phyloP scores from a whole-genome alignment of 257 asterid species.

The Lithospermum erythrorhizon region DNA sequence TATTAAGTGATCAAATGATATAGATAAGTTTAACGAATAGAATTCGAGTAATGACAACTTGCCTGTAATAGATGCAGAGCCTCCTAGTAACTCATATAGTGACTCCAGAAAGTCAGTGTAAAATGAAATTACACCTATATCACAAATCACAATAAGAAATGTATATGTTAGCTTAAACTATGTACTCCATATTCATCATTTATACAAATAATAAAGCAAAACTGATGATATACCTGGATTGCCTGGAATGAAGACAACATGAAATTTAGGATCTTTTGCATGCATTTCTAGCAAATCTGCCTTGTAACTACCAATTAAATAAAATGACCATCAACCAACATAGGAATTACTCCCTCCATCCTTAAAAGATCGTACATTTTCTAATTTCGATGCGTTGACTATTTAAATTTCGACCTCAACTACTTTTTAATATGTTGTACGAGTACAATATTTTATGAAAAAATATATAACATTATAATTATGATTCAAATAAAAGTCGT shows the following conservation, averaged over 20 bases:
- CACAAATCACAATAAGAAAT: too few relatives aligned
- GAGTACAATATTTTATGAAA: too few relatives aligned
- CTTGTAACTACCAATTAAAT: slow-evolving; percentile 35
- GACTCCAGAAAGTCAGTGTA: slow-evolving; percentile 68
- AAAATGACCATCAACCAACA: background rate
- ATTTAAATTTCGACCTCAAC: too few relatives aligned
- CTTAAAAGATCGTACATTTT: too few relatives aligned
- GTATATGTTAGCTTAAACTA: too few relatives aligned
- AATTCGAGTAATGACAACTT: slow-evolving; percentile 12
- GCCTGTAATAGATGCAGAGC: slow-evolving; percentile 74
- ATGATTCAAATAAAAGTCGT: too few relatives aligned
- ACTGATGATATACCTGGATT: slow-evolving; percentile 56
- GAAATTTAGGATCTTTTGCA: slow-evolving; percentile 46
- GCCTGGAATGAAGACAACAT: slow-evolving; percentile 76
- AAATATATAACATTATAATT: too few relatives aligned
- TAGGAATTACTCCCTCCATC: too few relatives aligned
- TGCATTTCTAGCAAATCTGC: slow-evolving; percentile 68
- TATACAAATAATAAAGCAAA: background rate
- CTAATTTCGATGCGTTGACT: too few relatives aligned
- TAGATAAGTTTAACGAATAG: background rate
- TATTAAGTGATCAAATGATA: background rate
- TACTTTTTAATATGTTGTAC: too few relatives aligned
- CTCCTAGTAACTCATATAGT: slow-evolving; percentile 53
- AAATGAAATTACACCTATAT: slow-evolving; percentile 66
- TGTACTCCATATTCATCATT: background rate